phyloP scores from a whole-genome alignment of 768 basidiomycete species.

The Rhodotorula taiwanensis region DNA sequence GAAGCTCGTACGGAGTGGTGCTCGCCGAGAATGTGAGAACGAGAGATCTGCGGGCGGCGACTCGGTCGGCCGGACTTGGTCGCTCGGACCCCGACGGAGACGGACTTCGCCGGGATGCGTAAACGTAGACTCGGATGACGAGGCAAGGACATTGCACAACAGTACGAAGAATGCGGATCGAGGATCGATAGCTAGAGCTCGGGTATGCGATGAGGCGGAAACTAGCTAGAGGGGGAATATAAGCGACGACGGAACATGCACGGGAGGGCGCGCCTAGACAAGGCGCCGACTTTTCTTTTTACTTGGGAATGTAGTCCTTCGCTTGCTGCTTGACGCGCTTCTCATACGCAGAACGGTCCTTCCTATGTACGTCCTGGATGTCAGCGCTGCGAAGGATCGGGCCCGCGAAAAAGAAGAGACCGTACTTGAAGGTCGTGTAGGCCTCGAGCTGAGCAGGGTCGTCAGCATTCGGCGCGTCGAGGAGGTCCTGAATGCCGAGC shows the following conservation, averaged over 20 bases:
- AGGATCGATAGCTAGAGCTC: no score
- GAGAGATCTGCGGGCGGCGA: no score
- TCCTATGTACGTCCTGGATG: slow-evolving; percentile 52
- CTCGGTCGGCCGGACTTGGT: no score
- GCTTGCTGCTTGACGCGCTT: slow-evolving; percentile 77
- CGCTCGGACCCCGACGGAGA: no score
- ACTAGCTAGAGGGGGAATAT: no score
- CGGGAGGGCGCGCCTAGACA: background rate
- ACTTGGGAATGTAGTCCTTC: slow-evolving; percentile 82
- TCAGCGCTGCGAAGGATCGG: slow-evolving; percentile 33
- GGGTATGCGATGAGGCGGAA: no score
- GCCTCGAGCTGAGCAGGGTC: slow-evolving; percentile 98
- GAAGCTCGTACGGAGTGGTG: no score
- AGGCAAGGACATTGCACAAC: background rate
- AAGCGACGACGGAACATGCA: background rate
- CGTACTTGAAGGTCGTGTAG: slow-evolving; percentile 92
- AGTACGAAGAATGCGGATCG: background rate
- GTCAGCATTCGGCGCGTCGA: slow-evolving; percentile 91
- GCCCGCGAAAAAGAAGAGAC: slow-evolving; percentile 50
- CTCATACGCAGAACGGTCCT: slow-evolving; percentile 88
- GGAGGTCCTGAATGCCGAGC: slow-evolving; percentile 87
- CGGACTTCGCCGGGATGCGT: no score
- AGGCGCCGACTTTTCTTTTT: no score
- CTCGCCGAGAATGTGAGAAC: no score
- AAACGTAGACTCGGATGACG: background rate